These are phyloP conservation scores for Chrysoporthe deuterocubensis DNA, from an alignment of 2,329 filamentous ascomycete genomes.

Conservation along the genomic window DNA sequence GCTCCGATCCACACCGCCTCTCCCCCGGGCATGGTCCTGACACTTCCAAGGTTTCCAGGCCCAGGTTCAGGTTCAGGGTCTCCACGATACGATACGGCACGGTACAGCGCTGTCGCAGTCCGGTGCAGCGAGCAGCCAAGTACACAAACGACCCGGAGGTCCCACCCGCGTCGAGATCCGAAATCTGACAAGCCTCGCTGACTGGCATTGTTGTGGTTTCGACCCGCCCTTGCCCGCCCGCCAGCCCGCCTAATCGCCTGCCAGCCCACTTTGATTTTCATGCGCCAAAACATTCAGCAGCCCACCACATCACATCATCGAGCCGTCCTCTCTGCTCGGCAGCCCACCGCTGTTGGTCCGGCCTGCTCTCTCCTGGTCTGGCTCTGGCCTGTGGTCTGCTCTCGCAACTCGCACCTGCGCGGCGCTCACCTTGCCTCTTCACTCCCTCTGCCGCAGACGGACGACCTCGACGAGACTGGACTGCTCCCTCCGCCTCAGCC, in stretches of 20 bases:
- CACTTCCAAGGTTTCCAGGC: slow-evolving; percentile 4
- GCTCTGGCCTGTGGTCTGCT: background rate
- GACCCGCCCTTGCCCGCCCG: slow-evolving; percentile 3
- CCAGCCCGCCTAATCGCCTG: slow-evolving; percentile 12
- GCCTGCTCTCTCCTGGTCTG: background rate
- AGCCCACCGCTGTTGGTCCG: slow-evolving; percentile 5
- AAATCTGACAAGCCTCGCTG: slow-evolving; percentile 27
- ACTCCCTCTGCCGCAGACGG: background rate
- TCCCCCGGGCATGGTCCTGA: background rate
- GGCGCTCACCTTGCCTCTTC: background rate
- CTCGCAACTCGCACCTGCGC: background rate
- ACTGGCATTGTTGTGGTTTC: slow-evolving; percentile 10
- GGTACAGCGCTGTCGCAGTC: no score
- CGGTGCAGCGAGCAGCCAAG: no score
- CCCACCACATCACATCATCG: slow-evolving; percentile 26
- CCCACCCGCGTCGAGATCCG: slow-evolving; percentile 24
- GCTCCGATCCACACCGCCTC: slow-evolving; percentile 13
- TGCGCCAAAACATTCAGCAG: slow-evolving; percentile 16
- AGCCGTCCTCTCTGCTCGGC: slow-evolving; percentile 2
- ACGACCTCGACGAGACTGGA: background rate
- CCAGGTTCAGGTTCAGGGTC: slow-evolving; percentile 3
- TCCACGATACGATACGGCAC: background rate
- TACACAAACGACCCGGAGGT: background rate
- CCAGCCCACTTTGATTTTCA: slow-evolving; percentile 23
- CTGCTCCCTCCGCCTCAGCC: background rate